Conservation (phyloP, 2,329 filamentous ascomycete genomes). For the Apiospora sp. region DNA sequence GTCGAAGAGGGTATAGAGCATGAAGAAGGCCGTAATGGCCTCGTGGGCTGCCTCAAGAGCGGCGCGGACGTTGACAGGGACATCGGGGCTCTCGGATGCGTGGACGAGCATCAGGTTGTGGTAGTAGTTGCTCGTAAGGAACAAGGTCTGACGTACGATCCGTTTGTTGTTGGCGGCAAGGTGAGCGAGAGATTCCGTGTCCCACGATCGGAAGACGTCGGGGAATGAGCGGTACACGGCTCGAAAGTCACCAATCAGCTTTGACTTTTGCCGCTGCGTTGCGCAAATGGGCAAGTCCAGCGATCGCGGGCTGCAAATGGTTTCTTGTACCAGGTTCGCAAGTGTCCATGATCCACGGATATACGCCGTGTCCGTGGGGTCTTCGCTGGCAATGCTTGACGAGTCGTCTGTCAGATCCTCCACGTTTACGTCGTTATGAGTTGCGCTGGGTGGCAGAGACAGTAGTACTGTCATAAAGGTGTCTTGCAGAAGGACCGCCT, state of each 20-base stretch:
- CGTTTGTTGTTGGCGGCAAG: slow-evolving; percentile 69
- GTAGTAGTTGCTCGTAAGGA: slow-evolving; percentile 82
- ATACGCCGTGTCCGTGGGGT: slow-evolving; percentile 73
- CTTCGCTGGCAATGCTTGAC: slow-evolving; percentile 62
- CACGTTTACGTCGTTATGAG: slow-evolving; percentile 80
- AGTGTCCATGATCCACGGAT: slow-evolving; percentile 81
- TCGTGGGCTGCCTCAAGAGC: slow-evolving; percentile 80
- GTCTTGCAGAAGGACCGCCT: slow-evolving; percentile 81
- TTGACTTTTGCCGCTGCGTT: slow-evolving; percentile 72
- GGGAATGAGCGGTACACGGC: slow-evolving; percentile 78
- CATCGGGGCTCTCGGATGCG: slow-evolving; percentile 71
- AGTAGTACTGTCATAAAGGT: slow-evolving; percentile 82
- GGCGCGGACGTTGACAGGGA: slow-evolving; percentile 71
- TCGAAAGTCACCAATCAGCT: slow-evolving; percentile 74
- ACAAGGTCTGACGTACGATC: slow-evolving; percentile 76
- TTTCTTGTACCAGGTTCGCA: slow-evolving; percentile 80
- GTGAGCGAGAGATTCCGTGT: slow-evolving; percentile 64
- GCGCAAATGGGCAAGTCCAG: slow-evolving; percentile 76
- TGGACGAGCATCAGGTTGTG: slow-evolving; percentile 85
- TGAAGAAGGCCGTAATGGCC: slow-evolving; percentile 77
- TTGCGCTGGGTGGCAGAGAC: slow-evolving; percentile 78
- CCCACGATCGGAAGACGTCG: slow-evolving; percentile 72
- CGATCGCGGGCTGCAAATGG: slow-evolving; percentile 77
- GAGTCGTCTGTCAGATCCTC: slow-evolving; percentile 75
- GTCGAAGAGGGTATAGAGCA: slow-evolving; percentile 73